These are phyloP conservation scores for Fusarium sp. DNA, from an alignment of 2,329 filamentous ascomycete species.

Conservation along the genomic window DNA sequence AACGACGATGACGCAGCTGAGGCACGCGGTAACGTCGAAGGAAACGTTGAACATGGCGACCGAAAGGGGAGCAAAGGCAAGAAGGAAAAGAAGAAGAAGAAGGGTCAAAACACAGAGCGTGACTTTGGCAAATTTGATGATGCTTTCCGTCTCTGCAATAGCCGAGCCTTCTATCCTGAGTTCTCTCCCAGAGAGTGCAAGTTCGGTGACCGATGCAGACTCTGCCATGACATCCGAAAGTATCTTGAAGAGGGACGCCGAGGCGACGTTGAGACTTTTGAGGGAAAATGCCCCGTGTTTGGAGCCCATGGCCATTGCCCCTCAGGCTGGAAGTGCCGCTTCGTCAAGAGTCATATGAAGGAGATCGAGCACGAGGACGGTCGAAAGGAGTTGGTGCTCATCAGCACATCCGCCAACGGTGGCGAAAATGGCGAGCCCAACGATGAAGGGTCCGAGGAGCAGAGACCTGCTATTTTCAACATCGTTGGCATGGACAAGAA, in stretches of 20 bases:
- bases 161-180: slow-evolving; percentile 77
- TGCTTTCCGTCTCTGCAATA: slow-evolving; percentile 81
- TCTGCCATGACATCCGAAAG: slow-evolving; percentile 85
- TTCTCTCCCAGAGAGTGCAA: slow-evolving; percentile 84
- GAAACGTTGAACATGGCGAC: slow-evolving; percentile 67
- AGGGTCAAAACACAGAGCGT: slow-evolving; percentile 83
- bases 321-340: slow-evolving; percentile 94
- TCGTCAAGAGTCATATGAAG: slow-evolving; percentile 86
- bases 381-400: slow-evolving; percentile 81
- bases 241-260: slow-evolving; percentile 88
- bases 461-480: slow-evolving; percentile 79
- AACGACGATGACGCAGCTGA: slow-evolving; percentile 65
- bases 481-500: slow-evolving; percentile 78
- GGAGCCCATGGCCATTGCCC: slow-evolving; percentile 81
- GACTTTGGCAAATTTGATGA: slow-evolving; percentile 86
- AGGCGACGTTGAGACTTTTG: slow-evolving; percentile 81
- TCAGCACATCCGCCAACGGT: slow-evolving; percentile 55
- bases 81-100: slow-evolving; percentile 63
- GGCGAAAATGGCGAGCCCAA: slow-evolving; percentile 49
- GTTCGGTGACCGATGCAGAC: slow-evolving; percentile 84
- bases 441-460: slow-evolving; percentile 61
- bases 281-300: slow-evolving; percentile 85
- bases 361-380: slow-evolving; percentile 85
- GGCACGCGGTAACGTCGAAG: slow-evolving; percentile 53
- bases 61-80: slow-evolving; percentile 61